Conservation (phyloP, 2,329 filamentous ascomycete species). For the Triangularia verruculosa region DNA sequence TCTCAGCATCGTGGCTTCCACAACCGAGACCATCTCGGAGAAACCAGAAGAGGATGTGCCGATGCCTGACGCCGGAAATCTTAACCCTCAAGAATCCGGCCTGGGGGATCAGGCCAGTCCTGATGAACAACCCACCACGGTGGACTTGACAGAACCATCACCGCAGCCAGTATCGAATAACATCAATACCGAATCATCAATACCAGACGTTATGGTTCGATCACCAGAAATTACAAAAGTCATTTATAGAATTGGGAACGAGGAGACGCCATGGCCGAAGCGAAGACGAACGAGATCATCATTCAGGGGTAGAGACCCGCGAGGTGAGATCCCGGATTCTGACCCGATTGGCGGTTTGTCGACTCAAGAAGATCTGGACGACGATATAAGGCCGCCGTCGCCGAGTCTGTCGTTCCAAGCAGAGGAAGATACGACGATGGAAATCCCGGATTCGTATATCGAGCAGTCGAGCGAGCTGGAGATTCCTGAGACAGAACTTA, state of each 20-base stretch:
- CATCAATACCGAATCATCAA: neutral
- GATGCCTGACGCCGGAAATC: neutral
- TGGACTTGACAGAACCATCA: neutral
- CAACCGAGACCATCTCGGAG: neutral
- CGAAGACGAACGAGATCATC: neutral
- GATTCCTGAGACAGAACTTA: neutral
- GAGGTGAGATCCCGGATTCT: neutral
- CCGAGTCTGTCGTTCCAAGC: neutral
- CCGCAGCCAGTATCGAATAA: neutral
- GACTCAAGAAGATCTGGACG: neutral
- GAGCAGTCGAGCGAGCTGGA: neutral
- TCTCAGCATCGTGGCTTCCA: neutral
- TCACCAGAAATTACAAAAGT: neutral
- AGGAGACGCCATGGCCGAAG: neutral
- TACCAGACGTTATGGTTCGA: neutral
- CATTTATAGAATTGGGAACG: neutral
- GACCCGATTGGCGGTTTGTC: neutral
- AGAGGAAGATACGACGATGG: neutral
- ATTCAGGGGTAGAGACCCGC: neutral
- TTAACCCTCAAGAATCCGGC: neutral
- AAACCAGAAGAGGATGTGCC: neutral
- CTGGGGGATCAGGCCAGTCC: neutral
- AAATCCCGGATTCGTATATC: conserved; percentile 4
- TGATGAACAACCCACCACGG: neutral
- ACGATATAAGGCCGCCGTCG: neutral